phyloP scores from a whole-genome alignment of 192 early-diverging fungal species.

The Pecoramyces ruminantium region DNA sequence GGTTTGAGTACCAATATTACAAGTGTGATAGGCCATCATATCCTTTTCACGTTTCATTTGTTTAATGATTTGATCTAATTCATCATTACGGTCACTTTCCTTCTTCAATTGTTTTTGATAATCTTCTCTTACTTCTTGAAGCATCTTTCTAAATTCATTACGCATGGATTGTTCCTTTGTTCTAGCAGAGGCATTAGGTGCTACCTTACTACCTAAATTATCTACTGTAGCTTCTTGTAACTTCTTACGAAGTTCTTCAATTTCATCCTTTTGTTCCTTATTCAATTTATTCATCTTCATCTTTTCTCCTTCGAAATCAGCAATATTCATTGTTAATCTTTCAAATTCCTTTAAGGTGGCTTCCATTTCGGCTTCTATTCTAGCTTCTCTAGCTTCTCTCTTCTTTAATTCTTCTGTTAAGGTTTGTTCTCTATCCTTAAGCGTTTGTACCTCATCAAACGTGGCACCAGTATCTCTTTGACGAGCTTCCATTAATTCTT shows the following conservation, averaged over 20 bases:
- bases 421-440: neutral
- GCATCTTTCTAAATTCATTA: neutral
- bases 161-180: neutral
- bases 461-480: neutral
- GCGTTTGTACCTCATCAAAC: neutral
- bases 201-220: neutral
- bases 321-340: neutral
- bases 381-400: neutral
- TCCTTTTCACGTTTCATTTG: neutral
- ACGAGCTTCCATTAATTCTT: neutral
- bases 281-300: neutral
- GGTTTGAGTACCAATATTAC: neutral
- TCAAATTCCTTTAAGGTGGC: neutral
- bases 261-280: neutral
- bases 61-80: neutral
- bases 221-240: neutral
- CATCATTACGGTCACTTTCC: neutral
- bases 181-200: neutral
- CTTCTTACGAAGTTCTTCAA: neutral
- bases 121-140: neutral
- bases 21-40: neutral
- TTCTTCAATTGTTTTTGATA: neutral
- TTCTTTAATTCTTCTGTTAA: neutral
- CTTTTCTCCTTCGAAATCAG: neutral
- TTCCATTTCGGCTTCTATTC: neutral